phyloP scores from a whole-genome alignment of 305 asterid species.

The Euphrasia arctica region DNA sequence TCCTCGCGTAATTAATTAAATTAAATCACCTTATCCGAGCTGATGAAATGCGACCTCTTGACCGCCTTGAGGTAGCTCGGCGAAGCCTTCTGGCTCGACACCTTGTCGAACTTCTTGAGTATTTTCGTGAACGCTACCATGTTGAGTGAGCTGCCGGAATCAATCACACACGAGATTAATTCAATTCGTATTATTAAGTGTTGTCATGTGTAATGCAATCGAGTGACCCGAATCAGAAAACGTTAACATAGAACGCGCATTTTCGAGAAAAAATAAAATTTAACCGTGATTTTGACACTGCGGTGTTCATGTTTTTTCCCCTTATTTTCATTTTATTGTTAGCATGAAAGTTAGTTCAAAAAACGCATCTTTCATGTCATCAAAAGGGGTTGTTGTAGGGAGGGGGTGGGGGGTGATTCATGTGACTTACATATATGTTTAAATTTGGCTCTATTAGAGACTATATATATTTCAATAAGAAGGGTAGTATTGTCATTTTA shows the following conservation, averaged over 20 bases:
- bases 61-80: slow-evolving; percentile 62
- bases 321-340: slow-evolving; percentile 5
- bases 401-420: slow-evolving; percentile 16
- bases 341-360: slow-evolving; percentile 12
- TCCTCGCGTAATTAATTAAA: no score
- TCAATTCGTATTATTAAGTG: no score
- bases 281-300: background rate
- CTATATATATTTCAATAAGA: no score
- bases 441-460: background rate
- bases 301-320: slow-evolving; percentile 23
- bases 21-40: slow-evolving; percentile 66
- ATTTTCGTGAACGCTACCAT: slow-evolving; percentile 87
- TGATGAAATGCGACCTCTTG: slow-evolving; percentile 70
- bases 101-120: slow-evolving; percentile 90
- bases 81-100: slow-evolving; percentile 60
- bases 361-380: slow-evolving; percentile 12
- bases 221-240: no score
- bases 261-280: no score
- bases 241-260: no score
- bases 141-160: slow-evolving; percentile 57
- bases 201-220: no score
- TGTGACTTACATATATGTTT: slow-evolving; percentile 12
- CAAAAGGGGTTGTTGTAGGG: slow-evolving; percentile 8
- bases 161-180: no score
- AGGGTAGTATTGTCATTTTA: no score